Conservation (phyloP, 371 early-diverging fungal species). For the Mucor velutinosus region DNA sequence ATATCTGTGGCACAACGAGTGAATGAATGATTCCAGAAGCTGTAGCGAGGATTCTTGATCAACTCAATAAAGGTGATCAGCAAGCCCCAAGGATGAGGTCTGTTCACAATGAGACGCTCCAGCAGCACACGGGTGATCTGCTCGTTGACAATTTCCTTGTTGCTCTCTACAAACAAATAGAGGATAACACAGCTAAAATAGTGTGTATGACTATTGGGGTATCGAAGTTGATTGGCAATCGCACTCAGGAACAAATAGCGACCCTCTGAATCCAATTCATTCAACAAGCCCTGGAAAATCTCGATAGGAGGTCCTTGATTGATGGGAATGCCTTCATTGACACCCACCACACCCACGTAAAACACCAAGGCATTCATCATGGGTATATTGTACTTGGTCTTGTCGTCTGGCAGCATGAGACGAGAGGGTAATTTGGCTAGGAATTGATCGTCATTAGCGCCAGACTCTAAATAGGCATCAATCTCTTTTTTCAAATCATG, state of each 20-base stretch:
- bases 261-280: slow-evolving; percentile 84
- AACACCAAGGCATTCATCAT: slow-evolving; percentile 89
- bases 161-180: slow-evolving; percentile 86
- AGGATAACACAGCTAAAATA: slow-evolving; percentile 89
- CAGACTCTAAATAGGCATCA: slow-evolving; percentile 62
- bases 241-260: slow-evolving; percentile 89
- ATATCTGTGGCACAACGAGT: slow-evolving; percentile 76
- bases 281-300: slow-evolving; percentile 80
- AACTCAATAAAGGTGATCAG: slow-evolving; percentile 96
- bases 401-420: slow-evolving; percentile 15
- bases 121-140: slow-evolving; percentile 93
- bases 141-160: slow-evolving; percentile 85
- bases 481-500: slow-evolving; percentile 66
- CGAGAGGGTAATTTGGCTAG: not conserved
- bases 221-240: slow-evolving; percentile 96
- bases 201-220: slow-evolving; percentile 96
- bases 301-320: slow-evolving; percentile 82
- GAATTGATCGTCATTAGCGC: not conserved
- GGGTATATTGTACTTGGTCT: slow-evolving; percentile 74
- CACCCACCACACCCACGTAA: slow-evolving; percentile 83
- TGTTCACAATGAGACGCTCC: slow-evolving; percentile 94
- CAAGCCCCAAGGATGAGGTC: slow-evolving; percentile 98
- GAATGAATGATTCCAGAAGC: slow-evolving; percentile 86
- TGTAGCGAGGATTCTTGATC: slow-evolving; percentile 89
- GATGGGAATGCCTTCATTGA: slow-evolving; percentile 62